These are phyloP conservation scores for Jacaranda copaia DNA, from an alignment of 257 asterid species.

Conservation along the genomic window DNA sequence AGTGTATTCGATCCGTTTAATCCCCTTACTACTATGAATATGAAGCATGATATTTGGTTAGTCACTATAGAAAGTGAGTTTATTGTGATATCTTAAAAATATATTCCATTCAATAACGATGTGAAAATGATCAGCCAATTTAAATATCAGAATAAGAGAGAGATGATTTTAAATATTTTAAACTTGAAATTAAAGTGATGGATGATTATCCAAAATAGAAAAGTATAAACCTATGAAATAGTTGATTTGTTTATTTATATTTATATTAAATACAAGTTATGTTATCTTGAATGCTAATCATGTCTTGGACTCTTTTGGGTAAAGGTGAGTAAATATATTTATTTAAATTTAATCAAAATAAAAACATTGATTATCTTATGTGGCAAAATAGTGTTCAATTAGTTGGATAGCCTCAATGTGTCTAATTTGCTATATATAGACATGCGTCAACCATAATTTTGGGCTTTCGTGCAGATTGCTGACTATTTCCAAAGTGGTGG, in stretches of 20 bases:
- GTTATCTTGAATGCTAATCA: not conserved
- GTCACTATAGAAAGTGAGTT: not conserved
- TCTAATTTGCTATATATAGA: not conserved
- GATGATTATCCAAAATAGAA: not conserved
- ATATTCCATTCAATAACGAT: not conserved
- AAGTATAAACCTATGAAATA: not conserved
- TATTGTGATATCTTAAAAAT: not conserved
- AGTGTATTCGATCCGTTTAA: too few species aligned
- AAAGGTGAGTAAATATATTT: too few species aligned
- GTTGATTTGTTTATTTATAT: slow-evolving; percentile 7
- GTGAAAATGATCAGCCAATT: slow-evolving; percentile 20
- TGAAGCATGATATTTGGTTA: not conserved
- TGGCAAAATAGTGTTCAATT: not conserved
- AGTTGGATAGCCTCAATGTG: not conserved
- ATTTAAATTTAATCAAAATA: not conserved
- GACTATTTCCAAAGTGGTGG: slow-evolving; percentile 85
- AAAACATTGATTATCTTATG: not conserved
- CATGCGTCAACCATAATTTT: slow-evolving; percentile 7
- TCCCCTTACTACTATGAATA: too few species aligned
- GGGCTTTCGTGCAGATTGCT: slow-evolving; percentile 67
- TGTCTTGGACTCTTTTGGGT: not conserved
- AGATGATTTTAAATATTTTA: not conserved
- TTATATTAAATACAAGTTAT: not conserved
- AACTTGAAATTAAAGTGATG: not conserved
- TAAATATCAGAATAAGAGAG: not conserved